Evolutionary conservation across 2,329 filamentous ascomycete species (phyloP).

Genomic region (Teratosphaeria gauchensis): DNA sequence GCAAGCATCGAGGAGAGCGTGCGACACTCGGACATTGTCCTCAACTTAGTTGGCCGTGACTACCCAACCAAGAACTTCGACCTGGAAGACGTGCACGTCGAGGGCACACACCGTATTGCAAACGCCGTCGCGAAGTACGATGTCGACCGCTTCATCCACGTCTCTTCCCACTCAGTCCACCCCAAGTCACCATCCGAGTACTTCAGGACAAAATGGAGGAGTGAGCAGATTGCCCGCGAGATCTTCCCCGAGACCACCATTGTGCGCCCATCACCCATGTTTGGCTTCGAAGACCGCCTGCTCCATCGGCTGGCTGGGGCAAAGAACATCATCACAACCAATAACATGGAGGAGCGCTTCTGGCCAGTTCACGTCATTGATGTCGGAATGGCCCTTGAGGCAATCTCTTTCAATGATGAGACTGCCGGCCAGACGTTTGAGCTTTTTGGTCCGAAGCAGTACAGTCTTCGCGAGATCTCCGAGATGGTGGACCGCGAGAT

Average conservation of each 20-base stretch:
- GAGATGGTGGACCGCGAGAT: slow-evolving; percentile 87
- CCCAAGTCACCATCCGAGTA: slow-evolving; percentile 75
- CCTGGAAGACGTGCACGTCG: slow-evolving; percentile 83
- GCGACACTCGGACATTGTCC: slow-evolving; percentile 92
- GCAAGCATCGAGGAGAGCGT: slow-evolving; percentile 94
- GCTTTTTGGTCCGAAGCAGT: slow-evolving; percentile 87
- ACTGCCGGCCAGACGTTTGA: slow-evolving; percentile 89
- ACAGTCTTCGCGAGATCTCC: slow-evolving; percentile 79
- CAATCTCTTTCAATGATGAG: slow-evolving; percentile 81
- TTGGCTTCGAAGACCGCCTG: slow-evolving; percentile 88
- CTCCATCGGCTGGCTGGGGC: slow-evolving; percentile 74
- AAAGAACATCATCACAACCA: slow-evolving; percentile 77
- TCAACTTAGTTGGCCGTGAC: slow-evolving; percentile 88
- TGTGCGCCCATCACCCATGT: slow-evolving; percentile 85
- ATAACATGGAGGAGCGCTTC: slow-evolving; percentile 86
- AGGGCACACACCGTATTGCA: slow-evolving; percentile 82
- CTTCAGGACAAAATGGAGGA: slow-evolving; percentile 79
- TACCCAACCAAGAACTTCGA: slow-evolving; percentile 99
- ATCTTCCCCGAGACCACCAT: slow-evolving; percentile 97
- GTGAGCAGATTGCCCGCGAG: slow-evolving; percentile 71
- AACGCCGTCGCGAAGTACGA: slow-evolving; percentile 97
- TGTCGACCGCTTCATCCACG: slow-evolving; percentile 89
- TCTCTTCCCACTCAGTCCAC: slow-evolving; percentile 88
- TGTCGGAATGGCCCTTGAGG: slow-evolving; percentile 77
- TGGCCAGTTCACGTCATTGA: slow-evolving; percentile 90